A percentile compares a stretch with the other conserved stretches of the same genome.
Conservation (phyloP, 805 yeast genomes). For the Candida arabinofermentans region DNA sequence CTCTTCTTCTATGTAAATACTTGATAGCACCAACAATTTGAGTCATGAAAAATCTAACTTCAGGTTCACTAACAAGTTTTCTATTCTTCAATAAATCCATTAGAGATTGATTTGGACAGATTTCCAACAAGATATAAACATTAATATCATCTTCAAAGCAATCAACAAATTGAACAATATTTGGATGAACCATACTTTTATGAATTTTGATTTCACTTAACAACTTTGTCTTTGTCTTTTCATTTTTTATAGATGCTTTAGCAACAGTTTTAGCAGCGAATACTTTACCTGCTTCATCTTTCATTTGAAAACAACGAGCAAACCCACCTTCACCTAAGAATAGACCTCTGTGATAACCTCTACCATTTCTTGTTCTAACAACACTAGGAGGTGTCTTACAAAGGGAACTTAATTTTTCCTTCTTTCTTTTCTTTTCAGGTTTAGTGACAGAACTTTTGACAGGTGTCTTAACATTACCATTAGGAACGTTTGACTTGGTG, state of each 20-base stretch:
- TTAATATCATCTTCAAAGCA: slow-evolving; percentile 96
- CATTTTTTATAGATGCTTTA: slow-evolving; percentile 85
- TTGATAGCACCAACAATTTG: slow-evolving; percentile 93
- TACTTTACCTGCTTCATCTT: slow-evolving; percentile 79
- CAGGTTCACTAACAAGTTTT: slow-evolving; percentile 84
- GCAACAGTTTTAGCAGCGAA: slow-evolving; percentile 98
- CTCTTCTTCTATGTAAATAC: slow-evolving; percentile 87
- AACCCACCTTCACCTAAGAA: slow-evolving; percentile 98
- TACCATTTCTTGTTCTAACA: slow-evolving; percentile 80
- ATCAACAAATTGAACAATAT: slow-evolving; percentile 88
- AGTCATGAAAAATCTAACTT: slow-evolving; percentile 82
- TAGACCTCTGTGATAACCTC: slow-evolving; percentile 84
- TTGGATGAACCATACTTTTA: slow-evolving; percentile 81
- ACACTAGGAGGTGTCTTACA: slow-evolving; percentile 97
- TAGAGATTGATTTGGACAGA: slow-evolving; percentile 90
- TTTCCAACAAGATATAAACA: slow-evolving; percentile 89
- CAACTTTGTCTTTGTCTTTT: slow-evolving; percentile 81
- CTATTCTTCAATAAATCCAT: slow-evolving; percentile 89
- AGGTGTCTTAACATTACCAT: slow-evolving; percentile 34
- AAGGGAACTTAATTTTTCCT: slow-evolving; percentile 82
- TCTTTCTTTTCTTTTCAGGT: slow-evolving; percentile 56
- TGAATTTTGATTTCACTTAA: slow-evolving; percentile 94
- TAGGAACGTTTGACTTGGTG: slow-evolving; percentile 33
- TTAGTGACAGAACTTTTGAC: slow-evolving; percentile 34
- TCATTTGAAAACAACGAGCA: slow-evolving; percentile 97